phyloP scores from a whole-genome alignment of 1,139 yeast genomes.

The Ogataea hybrid region DNA sequence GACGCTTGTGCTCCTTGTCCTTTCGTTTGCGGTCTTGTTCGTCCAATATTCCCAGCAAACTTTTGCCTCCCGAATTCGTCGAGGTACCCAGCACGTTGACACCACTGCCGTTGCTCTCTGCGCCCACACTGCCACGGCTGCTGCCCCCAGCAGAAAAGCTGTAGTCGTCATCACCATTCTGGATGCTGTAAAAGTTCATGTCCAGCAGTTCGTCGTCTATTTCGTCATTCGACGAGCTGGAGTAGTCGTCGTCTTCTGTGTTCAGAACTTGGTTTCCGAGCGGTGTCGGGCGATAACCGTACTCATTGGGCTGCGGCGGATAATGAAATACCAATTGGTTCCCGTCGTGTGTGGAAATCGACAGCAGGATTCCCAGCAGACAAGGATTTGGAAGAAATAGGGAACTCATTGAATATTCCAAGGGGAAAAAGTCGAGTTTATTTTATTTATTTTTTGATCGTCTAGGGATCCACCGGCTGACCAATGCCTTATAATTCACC shows the following conservation, averaged over 20 bases:
- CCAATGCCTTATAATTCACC: slow-evolving; percentile 1
- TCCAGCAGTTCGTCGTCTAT: slow-evolving; percentile 22
- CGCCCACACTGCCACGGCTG: slow-evolving; percentile 17
- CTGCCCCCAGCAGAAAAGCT: slow-evolving; percentile 14
- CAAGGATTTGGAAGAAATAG: slow-evolving; percentile 72
- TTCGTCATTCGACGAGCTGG: slow-evolving; percentile 28
- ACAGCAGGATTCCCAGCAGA: slow-evolving; percentile 70
- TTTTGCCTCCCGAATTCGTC: slow-evolving; percentile 25
- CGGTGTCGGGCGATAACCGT: slow-evolving; percentile 44
- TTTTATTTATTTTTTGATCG: neutral
- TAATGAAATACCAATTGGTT: slow-evolving; percentile 85
- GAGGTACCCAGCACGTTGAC: slow-evolving; percentile 16
- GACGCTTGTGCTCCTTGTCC: slow-evolving; percentile 24
- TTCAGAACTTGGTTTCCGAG: slow-evolving; percentile 30
- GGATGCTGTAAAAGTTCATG: slow-evolving; percentile 5
- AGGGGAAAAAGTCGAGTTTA: neutral
- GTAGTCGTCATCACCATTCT: slow-evolving; percentile 13
- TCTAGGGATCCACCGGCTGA: neutral
- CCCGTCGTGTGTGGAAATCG: slow-evolving; percentile 88
- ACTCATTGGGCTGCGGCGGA: slow-evolving; percentile 59
- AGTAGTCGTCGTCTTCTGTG: slow-evolving; percentile 30
- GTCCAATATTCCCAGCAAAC: slow-evolving; percentile 36
- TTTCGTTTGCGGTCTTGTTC: slow-evolving; percentile 34
- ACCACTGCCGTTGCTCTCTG: slow-evolving; percentile 12
- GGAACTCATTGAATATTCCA: slow-evolving; percentile 40